Evolutionary conservation across 2,329 filamentous ascomycete genomes (phyloP), one percentile per base, ranked within the genome.

Genomic region (Byssochlamys sp.): DNA sequence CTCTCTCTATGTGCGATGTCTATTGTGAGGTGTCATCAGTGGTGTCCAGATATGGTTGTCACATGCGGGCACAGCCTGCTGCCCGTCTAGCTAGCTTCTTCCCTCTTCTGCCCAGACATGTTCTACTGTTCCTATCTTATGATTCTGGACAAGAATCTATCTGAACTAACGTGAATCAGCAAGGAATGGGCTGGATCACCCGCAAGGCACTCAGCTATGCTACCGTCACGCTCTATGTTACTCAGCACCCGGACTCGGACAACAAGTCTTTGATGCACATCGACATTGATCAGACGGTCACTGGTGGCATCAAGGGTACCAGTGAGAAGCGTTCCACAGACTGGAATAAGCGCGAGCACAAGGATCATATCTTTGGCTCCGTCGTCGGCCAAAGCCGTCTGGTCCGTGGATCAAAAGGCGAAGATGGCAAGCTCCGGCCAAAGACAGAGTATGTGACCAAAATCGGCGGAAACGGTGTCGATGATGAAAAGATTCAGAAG

Each of bases 281-380:
- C 73, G 82, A 88, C 73, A 85, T 91, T 68, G 81, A 84, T 58
- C 90, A 95, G 76, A 78, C 81, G 52, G 78, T 83, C 39, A 89
- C 87, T 7, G 89, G 85, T 59, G 87, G 85, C 57, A 77, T 95
- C 61, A 83, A 82, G 67, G 85, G 84, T 65, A 91, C 80, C 19
- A 74, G 75, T 19, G 86, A 89, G 69, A 67, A 73, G 6, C 81
- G 86, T 53, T 73, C 68, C 1, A 71, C 87, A 2, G 80, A 87
- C 68, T 84, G 80, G 75, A 70, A 73, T 26, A 79, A 74, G 56
- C 85, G 87, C 64, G 81, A 83, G 61, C 89, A 91, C 77, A 77
- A 76, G 26, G 90, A 96, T 77, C 86, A 85, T 79, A 82, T 95
- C 63, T 96, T 95, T 71, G 91, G 91, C 58, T 76, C 75, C 57